Conservation (phyloP, 2,329 filamentous ascomycete genomes). For the Plenodomus lindquistii region DNA sequence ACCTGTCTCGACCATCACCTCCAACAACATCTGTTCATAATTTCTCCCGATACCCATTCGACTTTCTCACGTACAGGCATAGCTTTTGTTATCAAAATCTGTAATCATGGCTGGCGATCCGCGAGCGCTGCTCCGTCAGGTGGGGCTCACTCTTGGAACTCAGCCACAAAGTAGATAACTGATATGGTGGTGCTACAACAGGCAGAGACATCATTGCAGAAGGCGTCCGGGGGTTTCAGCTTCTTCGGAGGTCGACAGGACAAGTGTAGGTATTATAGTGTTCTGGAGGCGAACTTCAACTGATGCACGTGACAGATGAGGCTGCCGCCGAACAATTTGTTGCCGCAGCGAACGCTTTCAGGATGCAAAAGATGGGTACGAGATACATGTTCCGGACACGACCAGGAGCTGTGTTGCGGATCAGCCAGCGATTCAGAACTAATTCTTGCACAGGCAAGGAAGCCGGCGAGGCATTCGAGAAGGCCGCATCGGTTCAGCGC, state of each 20-base stretch:
- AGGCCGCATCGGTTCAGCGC: conserved; percentile 76
- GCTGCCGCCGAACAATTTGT: conserved; percentile 84
- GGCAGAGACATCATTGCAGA: conserved; percentile 82
- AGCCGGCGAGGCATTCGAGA: conserved; percentile 84
- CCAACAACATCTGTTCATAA: conserved; percentile 11
- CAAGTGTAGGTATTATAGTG: conserved; percentile 59
- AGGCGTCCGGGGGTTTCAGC: conserved; percentile 80
- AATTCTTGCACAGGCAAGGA: conserved; percentile 67
- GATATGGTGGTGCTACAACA: conserved; percentile 48
- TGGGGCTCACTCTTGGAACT: conserved; percentile 33
- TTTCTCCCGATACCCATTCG: conserved; percentile 3
- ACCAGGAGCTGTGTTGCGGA: neutral
- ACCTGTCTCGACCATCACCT: conserved; percentile 36
- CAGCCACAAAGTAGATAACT: conserved; percentile 34
- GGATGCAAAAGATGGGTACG: conserved; percentile 81
- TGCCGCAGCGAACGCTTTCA: conserved; percentile 89
- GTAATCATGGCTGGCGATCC: conserved; percentile 44
- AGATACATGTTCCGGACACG: neutral
- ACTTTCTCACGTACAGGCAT: neutral
- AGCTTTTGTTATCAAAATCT: conserved; percentile 2
- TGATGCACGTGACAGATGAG: conserved; percentile 57
- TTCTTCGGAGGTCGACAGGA: conserved; percentile 86
- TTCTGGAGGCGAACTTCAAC: neutral
- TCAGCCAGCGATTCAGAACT: neutral
- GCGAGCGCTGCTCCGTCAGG: conserved; percentile 44